Percentiles rank a stretch among this genome's conserved stretches.
phyloP scores from a whole-genome alignment of 495 filamentous ascomycete species.

The Letharia lupina region DNA sequence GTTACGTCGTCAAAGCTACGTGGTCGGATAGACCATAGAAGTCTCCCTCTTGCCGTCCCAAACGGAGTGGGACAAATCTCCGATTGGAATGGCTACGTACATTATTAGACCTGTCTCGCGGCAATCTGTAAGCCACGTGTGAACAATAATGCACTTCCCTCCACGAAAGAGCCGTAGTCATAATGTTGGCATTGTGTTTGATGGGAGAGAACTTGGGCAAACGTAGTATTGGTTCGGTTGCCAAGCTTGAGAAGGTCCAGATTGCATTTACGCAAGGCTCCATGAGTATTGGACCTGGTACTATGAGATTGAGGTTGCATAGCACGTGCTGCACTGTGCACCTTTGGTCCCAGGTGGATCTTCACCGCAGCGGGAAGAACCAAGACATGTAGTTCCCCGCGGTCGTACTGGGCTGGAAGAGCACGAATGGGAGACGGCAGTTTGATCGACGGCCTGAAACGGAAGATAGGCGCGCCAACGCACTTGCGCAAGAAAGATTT shows the following conservation, averaged over 20 bases:
- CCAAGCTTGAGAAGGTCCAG: neutral
- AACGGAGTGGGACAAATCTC: neutral
- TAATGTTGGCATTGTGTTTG: neutral
- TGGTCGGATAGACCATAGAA: neutral
- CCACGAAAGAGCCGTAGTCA: neutral
- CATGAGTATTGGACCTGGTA: neutral
- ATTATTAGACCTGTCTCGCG: neutral
- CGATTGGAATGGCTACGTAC: conserved; percentile 7
- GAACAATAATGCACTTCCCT: neutral
- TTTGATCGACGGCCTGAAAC: conserved; percentile 27
- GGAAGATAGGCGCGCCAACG: conserved; percentile 23
- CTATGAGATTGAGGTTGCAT: neutral
- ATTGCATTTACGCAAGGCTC: neutral
- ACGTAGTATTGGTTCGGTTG: neutral
- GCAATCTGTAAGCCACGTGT: neutral
- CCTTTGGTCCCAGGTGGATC: neutral
- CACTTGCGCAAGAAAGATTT: neutral
- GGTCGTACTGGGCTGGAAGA: conserved; percentile 5
- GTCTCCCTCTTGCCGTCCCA: conserved; percentile 1
- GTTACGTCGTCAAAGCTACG: neutral
- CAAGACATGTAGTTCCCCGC: conserved; percentile 10
- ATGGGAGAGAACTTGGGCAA: neutral
- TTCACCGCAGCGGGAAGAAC: conserved; percentile 10
- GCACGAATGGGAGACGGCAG: neutral
- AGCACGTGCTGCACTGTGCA: neutral